Evolutionary conservation across 2,329 filamentous ascomycete genomes (phyloP), one percentile per base, ranked within the genome.

Genomic region (Hymenoscyphus occultus): DNA sequence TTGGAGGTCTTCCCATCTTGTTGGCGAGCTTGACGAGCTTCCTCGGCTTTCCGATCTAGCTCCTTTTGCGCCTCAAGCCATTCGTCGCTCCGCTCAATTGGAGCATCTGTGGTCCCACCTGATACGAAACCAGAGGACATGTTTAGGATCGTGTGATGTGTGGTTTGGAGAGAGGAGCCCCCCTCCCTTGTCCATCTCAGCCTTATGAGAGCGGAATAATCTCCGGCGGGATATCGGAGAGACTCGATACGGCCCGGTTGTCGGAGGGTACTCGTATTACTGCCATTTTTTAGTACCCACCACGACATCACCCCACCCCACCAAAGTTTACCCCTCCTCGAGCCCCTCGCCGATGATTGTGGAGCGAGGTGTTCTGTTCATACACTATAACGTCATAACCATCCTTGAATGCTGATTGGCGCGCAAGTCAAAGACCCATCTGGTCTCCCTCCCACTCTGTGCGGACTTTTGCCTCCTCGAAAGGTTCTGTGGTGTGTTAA

Each of bases 51-150:
- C 31, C 67, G 67, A 59, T 75, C 74, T 14, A 75, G 83, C 79
- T 70, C 80, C 66, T 71, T 69, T 56, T 76, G 74, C 5, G 74
- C 74, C 9, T 68, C 69, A 5, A 76, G 71, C 74, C 74, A 76
- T 68, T 73, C 73, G 59, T 75, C 73, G 54, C 69, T 72, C 28
- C 74, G 77, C 69, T 80, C 76, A 5, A 76, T 76, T 39, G 80
- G 78, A 40, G 76, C 75, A 64, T 82, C 81, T 56, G 76, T 73
- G 1, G 78, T 81, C 39, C 81, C 81, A n/a, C 79, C 82, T 51
- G 81, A 81, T 42, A 84, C 79, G 71, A 84, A 84, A 60, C 81
- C 80, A 31, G 75, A 77, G 22, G 81, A 83, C 76, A 83, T 81
- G 45, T 39, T 68, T 42, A 42, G 28, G 39, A 31, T 56, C 32